phyloP scores from a whole-genome alignment of 2,329 filamentous ascomycete species.

The Sordariomycetes sp. region DNA sequence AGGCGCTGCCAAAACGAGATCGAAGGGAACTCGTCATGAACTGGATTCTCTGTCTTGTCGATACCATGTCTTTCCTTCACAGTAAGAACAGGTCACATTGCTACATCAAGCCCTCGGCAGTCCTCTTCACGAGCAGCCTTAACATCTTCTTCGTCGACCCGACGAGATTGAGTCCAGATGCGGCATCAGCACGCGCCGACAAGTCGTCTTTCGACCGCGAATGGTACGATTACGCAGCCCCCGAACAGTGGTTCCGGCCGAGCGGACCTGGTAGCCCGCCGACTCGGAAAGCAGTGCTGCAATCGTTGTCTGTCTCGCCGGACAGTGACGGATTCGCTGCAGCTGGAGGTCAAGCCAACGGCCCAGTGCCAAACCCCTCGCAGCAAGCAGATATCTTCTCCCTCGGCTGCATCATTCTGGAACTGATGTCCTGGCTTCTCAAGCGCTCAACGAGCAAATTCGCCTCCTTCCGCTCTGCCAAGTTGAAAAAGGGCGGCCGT shows the following conservation, averaged over 20 bases:
- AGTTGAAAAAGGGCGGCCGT: constrained; percentile 49
- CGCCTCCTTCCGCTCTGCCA: constrained; percentile 54
- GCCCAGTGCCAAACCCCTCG: constrained; percentile 13
- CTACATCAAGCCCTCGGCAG: constrained; percentile 61
- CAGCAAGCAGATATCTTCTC: constrained; percentile 64
- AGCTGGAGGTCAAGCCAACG: constrained; percentile 11
- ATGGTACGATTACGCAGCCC: constrained; percentile 63
- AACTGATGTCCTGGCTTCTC: constrained; percentile 59
- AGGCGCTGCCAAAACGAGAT: constrained; percentile 50
- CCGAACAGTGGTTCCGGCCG: constrained; percentile 50
- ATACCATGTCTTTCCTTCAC: constrained; percentile 61
- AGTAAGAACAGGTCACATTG: constrained; percentile 54
- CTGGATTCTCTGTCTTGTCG: constrained; percentile 66
- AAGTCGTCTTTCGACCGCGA: constrained; percentile 54
- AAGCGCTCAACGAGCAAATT: constrained; percentile 61
- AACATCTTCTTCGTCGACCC: constrained; percentile 61
- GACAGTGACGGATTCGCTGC: constrained; percentile 19
- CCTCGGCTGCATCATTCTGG: constrained; percentile 62
- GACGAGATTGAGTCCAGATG: constrained; percentile 34
- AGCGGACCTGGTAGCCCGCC: constrained; percentile 22
- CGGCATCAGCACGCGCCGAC: constrained; percentile 29
- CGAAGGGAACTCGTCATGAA: constrained; percentile 54
- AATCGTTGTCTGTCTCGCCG: constrained; percentile 21
- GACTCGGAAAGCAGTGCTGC: constrained; percentile 17
- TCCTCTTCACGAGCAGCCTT: constrained; percentile 57